These are phyloP conservation scores for Terana coerulea DNA, from an alignment of 768 basidiomycete genomes.

Conservation along the genomic window DNA sequence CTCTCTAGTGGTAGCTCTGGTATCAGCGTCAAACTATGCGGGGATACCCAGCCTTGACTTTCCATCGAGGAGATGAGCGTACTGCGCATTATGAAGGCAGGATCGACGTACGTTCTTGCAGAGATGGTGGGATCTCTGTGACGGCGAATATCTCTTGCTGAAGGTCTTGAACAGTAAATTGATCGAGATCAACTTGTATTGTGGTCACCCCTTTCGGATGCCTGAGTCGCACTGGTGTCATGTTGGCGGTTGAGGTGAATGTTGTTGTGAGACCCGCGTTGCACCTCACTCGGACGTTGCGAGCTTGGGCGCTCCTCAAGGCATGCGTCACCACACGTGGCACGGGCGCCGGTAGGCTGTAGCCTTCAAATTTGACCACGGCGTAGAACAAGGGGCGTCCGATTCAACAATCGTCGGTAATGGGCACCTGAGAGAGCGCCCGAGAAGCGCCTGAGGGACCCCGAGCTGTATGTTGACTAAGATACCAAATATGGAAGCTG, in stretches of 20 bases:
- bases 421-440: not conserved
- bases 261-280: not conserved
- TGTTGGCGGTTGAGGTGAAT: conserved; percentile 22
- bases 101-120: conserved; percentile 67
- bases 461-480: no score
- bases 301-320: not conserved
- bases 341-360: no score
- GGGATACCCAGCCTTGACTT: conserved; percentile 89
- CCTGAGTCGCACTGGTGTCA: conserved; percentile 76
- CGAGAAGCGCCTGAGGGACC: no score
- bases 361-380: not conserved
- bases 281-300: not conserved
- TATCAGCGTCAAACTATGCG: conserved; percentile 62
- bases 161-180: conserved; percentile 68
- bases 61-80: not conserved
- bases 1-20: conserved; percentile 73
- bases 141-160: conserved; percentile 64
- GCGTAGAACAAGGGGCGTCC: not conserved
- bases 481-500: not conserved
- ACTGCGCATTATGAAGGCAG: not conserved
- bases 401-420: not conserved
- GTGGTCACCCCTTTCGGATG: conserved; percentile 84
- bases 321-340: conserved; percentile 6
- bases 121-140: conserved; percentile 69
- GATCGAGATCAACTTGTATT: conserved; percentile 59